These are phyloP conservation scores for Cladorrhinum sp. DNA, from an alignment of 2,329 filamentous ascomycete species.

Conservation along the genomic window DNA sequence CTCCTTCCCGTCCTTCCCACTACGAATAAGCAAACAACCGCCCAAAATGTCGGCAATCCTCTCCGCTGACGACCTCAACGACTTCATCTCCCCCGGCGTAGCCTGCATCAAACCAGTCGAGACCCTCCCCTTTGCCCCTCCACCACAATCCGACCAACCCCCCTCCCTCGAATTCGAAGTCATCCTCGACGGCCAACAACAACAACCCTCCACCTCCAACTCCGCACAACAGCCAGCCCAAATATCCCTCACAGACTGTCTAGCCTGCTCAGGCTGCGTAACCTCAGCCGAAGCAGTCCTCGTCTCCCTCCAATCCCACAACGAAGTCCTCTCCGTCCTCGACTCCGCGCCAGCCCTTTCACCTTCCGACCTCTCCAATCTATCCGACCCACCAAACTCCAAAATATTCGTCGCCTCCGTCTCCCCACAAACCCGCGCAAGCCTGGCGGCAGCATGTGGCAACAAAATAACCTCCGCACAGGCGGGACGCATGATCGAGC, in stretches of 20 bases:
- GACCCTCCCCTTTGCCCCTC: constrained; percentile 67
- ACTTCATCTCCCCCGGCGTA: constrained; percentile 97
- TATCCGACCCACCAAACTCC: constrained; percentile 56
- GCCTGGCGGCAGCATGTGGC: constrained; percentile 78
- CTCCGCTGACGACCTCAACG: constrained; percentile 93
- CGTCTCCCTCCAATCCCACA: constrained; percentile 89
- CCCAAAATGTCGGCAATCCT: constrained; percentile 89
- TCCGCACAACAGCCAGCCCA: constrained; percentile 66
- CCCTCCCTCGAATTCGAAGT: constrained; percentile 69
- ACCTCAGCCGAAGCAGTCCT: constrained; percentile 97
- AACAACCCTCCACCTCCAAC: constrained; percentile 48
- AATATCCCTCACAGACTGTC: constrained; percentile 94
- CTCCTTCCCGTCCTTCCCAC: background rate
- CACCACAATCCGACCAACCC: constrained; percentile 30
- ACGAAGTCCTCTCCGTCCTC: constrained; percentile 80
- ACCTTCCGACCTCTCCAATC: constrained; percentile 45
- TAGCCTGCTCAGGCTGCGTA: constrained; percentile 95
- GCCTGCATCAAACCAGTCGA: constrained; percentile 98
- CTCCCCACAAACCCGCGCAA: constrained; percentile 86
- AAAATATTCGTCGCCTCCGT: constrained; percentile 89
- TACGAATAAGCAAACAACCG: background rate
- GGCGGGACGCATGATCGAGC: constrained; percentile 78
- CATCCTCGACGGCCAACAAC: constrained; percentile 77
- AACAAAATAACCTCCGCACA: constrained; percentile 67
- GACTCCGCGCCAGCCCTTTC: constrained; percentile 61